These are phyloP conservation scores for Talaromyces rugulosus DNA, from an alignment of 2,329 filamentous ascomycete species.

Conservation along the genomic window DNA sequence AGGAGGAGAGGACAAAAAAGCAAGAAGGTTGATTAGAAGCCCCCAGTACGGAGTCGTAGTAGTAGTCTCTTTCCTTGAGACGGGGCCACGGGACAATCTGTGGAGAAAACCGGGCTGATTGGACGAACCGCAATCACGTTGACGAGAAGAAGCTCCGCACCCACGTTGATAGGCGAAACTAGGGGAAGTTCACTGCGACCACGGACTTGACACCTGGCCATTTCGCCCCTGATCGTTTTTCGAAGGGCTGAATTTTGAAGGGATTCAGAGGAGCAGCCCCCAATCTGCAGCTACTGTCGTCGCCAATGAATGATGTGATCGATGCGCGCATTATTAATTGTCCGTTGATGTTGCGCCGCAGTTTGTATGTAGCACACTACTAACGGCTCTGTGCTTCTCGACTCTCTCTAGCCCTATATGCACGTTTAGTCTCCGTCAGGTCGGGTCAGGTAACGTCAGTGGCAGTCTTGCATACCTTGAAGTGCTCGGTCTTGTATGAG, in stretches of 20 bases:
- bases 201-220: neutral
- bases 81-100: conserved; percentile 1
- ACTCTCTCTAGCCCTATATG: neutral
- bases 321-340: neutral
- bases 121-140: neutral
- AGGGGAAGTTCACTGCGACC: neutral
- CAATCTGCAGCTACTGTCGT: neutral
- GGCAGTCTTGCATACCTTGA: neutral
- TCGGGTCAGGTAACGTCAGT: neutral
- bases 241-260: neutral
- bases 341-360: neutral
- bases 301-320: neutral
- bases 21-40: neutral
- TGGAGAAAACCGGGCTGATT: neutral
- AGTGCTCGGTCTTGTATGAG: neutral
- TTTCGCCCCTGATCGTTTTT: neutral
- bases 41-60: neutral
- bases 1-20: neutral
- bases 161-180: neutral
- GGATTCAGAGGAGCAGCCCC: neutral
- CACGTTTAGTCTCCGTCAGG: neutral
- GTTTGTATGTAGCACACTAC: neutral
- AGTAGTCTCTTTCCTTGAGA: neutral
- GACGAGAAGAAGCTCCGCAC: neutral
- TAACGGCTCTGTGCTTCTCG: too few relatives aligned